These are phyloP conservation scores for Psilocybe sp. DNA, from an alignment of 768 basidiomycete genomes.

Conservation along the genomic window DNA sequence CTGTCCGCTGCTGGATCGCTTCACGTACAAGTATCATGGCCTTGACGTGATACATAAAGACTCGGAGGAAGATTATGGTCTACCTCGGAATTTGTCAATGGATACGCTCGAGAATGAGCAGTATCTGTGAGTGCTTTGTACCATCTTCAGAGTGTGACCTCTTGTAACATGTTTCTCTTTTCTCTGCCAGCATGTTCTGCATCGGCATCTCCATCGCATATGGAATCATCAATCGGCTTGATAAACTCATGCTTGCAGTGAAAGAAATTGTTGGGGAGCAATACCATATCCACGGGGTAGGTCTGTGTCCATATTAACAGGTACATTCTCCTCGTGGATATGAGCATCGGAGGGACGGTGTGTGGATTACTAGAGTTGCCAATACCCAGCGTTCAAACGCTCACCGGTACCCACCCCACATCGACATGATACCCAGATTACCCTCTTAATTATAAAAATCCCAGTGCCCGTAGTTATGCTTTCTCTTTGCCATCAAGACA, in stretches of 20 bases:
- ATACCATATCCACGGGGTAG: constrained; percentile 75
- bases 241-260: constrained; percentile 74
- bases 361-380: too few species aligned
- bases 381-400: too few species aligned
- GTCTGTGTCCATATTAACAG: constrained; percentile 8
- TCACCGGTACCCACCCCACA: too few species aligned
- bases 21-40: constrained; percentile 48
- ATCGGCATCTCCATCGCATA: constrained; percentile 72
- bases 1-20: constrained; percentile 57
- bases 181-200: constrained; percentile 52
- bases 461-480: too few species aligned
- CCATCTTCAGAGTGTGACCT: background rate
- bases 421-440: too few species aligned
- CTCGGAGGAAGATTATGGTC: constrained; percentile 70
- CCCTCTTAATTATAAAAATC: too few species aligned
- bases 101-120: constrained; percentile 76
- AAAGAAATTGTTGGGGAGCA: constrained; percentile 89
- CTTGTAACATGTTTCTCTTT: background rate
- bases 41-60: constrained; percentile 68
- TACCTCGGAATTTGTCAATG: constrained; percentile 67
- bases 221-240: constrained; percentile 68
- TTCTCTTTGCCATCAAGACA: too few species aligned
- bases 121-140: constrained; percentile 56
- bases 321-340: too few species aligned
- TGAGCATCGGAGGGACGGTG: too few species aligned